These are phyloP conservation scores for Hanseniaspora meyeri DNA, from an alignment of 805 yeast species.

Conservation along the genomic window DNA sequence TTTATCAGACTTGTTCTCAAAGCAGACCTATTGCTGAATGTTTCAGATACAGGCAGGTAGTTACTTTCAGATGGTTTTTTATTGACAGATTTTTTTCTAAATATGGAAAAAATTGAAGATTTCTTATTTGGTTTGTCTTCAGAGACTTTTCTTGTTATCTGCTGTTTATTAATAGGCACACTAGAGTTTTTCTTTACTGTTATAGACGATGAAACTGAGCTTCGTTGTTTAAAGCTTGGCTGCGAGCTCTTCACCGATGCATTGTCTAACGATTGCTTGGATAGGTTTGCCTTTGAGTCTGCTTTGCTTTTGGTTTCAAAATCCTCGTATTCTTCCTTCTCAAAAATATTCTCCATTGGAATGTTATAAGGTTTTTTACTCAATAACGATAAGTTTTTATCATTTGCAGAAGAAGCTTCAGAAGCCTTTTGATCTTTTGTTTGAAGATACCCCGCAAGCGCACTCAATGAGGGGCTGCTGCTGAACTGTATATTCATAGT, in stretches of 20 bases:
- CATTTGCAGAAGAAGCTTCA: slow-evolving; percentile 17
- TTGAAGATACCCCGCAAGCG: slow-evolving; percentile 31
- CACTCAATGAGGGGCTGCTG: slow-evolving; percentile 34
- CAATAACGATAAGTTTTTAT: slow-evolving; percentile 17
- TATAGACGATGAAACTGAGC: background rate
- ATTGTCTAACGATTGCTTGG: background rate
- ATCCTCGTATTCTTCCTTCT: slow-evolving; percentile 15
- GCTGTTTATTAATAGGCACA: slow-evolving; percentile 7
- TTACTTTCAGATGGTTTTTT: background rate
- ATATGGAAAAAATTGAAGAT: slow-evolving; percentile 15
- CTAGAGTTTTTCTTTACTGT: background rate
- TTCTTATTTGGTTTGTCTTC: slow-evolving; percentile 6
- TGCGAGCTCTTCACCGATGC: background rate
- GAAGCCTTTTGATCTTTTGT: slow-evolving; percentile 27
- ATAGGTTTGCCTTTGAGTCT: background rate
- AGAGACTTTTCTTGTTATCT: slow-evolving; percentile 14
- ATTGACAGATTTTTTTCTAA: slow-evolving; percentile 6
- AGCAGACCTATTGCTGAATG: slow-evolving; percentile 5
- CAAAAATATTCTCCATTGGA: slow-evolving; percentile 14
- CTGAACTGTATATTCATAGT: slow-evolving; percentile 27
- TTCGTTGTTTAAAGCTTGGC: background rate
- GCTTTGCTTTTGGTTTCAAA: background rate
- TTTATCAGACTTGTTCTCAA: background rate
- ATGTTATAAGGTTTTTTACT: slow-evolving; percentile 18
- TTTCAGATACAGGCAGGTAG: slow-evolving; percentile 9